A percentile compares a stretch with the other conserved stretches of the same genome.
These are phyloP conservation scores for Tricholoma sp. DNA, from an alignment of 768 basidiomycete species.

Conservation along the genomic window DNA sequence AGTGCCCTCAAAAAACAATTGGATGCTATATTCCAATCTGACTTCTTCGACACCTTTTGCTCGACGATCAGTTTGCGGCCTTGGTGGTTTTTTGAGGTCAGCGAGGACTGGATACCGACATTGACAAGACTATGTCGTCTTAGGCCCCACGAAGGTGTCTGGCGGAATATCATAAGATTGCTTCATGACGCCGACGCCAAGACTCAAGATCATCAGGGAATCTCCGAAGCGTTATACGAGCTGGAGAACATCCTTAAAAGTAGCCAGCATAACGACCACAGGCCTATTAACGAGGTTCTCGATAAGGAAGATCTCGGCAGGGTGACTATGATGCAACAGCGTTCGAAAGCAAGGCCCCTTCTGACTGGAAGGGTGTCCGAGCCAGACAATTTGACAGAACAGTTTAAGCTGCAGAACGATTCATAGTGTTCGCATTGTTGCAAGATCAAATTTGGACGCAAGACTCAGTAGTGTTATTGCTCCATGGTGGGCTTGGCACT, in stretches of 20 bases:
- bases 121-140: constrained; percentile 28
- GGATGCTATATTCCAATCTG: constrained; percentile 29
- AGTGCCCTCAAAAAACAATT: constrained; percentile 14
- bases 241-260: constrained; percentile 11
- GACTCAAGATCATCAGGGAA: constrained; percentile 18
- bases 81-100: constrained; percentile 36
- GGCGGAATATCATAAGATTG: constrained; percentile 26
- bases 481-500: too few relatives aligned
- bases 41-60: constrained; percentile 32
- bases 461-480: too few relatives aligned
- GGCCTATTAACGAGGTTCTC: neutral
- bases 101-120: constrained; percentile 31
- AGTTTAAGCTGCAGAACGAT: too few relatives aligned
- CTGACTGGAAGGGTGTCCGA: neutral
- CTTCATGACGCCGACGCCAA: constrained; percentile 16
- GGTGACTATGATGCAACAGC: constrained; percentile 12
- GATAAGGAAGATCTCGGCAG: neutral
- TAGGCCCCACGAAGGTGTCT: constrained; percentile 25
- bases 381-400: too few relatives aligned
- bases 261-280: neutral
- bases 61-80: constrained; percentile 22
- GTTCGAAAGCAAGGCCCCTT: constrained; percentile 1
- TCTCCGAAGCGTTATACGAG: constrained; percentile 19
- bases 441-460: too few relatives aligned
- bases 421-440: too few relatives aligned